Conservation (phyloP, 306 rosid species). For the Lotus japonicus region DNA sequence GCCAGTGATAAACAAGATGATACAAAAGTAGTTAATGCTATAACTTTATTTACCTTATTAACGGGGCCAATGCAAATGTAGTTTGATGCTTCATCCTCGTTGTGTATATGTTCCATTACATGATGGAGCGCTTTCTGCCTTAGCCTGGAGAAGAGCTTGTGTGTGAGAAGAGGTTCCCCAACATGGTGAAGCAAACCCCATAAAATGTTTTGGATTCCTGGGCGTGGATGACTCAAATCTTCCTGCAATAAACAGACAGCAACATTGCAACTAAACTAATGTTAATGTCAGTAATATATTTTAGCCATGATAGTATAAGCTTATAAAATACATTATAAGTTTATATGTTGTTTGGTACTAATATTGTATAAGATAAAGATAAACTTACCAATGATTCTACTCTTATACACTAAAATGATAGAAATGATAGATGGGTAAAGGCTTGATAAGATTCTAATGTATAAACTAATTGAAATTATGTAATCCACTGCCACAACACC, state of each 20-base stretch:
- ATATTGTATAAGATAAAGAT: no score
- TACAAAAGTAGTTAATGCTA: not conserved
- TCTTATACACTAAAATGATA: no score
- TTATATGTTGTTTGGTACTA: no score
- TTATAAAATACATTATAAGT: no score
- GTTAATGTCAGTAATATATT: no score
- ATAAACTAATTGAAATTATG: no score
- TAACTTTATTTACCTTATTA: constrained; percentile 37
- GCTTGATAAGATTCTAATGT: no score
- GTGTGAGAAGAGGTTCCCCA: constrained; percentile 52
- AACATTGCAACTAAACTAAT: no score
- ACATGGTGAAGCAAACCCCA: constrained; percentile 48
- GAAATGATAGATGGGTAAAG: no score
- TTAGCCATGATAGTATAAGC: no score
- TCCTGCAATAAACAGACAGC: constrained; percentile 34
- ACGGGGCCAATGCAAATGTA: constrained; percentile 69
- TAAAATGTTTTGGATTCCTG: constrained; percentile 42
- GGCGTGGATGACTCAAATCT: constrained; percentile 46
- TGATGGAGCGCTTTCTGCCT: constrained; percentile 50
- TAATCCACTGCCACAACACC: no score
- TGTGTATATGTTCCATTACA: constrained; percentile 60
- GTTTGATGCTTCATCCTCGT: constrained; percentile 56
- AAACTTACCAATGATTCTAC: no score
- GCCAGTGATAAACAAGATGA: not conserved
- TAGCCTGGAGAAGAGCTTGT: constrained; percentile 53